Evolutionary conservation across 2,329 filamentous ascomycete genomes (phyloP).

Genomic region (Lanzia echinophila): DNA sequence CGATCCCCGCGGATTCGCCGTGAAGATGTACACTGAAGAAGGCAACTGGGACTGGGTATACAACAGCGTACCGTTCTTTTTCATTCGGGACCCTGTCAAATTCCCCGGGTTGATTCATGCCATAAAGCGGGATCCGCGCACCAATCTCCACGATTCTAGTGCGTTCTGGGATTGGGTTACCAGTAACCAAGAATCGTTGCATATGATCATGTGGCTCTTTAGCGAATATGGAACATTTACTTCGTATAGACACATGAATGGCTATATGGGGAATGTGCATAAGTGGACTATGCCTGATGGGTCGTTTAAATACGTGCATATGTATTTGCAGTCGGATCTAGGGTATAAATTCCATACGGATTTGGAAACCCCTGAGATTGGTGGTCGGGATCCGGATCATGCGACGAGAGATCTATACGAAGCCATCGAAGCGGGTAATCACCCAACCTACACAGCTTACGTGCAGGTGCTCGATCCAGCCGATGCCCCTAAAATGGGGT

Average conservation of each 20-base stretch:
- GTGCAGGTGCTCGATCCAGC: slow-evolving; percentile 50
- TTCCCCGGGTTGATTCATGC: slow-evolving; percentile 70
- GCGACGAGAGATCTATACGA: slow-evolving; percentile 46
- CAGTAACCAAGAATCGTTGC: slow-evolving; percentile 46
- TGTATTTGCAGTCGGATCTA: slow-evolving; percentile 46
- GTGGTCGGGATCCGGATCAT: slow-evolving; percentile 39
- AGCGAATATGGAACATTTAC: slow-evolving; percentile 42
- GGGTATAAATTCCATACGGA: slow-evolving; percentile 46
- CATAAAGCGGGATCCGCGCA: slow-evolving; percentile 66
- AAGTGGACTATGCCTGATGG: slow-evolving; percentile 32
- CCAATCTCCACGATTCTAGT: slow-evolving; percentile 56
- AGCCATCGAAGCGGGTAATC: slow-evolving; percentile 45
- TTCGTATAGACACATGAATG: slow-evolving; percentile 24
- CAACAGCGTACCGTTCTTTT: slow-evolving; percentile 71
- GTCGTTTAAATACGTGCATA: slow-evolving; percentile 46
- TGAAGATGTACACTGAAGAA: slow-evolving; percentile 49
- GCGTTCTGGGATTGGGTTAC: slow-evolving; percentile 15
- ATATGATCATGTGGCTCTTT: slow-evolving; percentile 47
- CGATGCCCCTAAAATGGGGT: slow-evolving; percentile 44
- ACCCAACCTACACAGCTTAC: slow-evolving; percentile 48
- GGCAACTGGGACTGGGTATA: slow-evolving; percentile 69
- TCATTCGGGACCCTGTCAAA: slow-evolving; percentile 66
- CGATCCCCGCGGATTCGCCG: slow-evolving; percentile 41
- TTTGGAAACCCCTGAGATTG: slow-evolving; percentile 34
- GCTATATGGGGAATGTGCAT: not conserved